Percentiles rank a stretch among this genome's conserved stretches.
These are phyloP conservation scores for Botryotinia convoluta DNA, from an alignment of 2,329 filamentous ascomycete species.

Conservation along the genomic window DNA sequence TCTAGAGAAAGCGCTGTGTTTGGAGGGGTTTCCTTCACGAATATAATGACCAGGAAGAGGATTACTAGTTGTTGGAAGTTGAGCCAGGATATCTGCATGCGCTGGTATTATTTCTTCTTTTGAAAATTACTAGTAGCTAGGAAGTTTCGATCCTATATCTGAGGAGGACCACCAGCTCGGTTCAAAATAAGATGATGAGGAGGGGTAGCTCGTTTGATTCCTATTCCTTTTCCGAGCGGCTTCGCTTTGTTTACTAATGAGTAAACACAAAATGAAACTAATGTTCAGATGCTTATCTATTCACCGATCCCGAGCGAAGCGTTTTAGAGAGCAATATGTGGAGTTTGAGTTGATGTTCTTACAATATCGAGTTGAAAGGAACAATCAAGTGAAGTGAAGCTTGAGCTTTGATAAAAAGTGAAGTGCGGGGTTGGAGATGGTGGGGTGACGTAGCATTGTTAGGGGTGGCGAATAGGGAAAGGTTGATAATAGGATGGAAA, in stretches of 20 bases:
- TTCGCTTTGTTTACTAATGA: not conserved
- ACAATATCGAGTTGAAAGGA: not conserved
- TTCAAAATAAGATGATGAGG: not conserved
- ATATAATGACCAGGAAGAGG: not conserved
- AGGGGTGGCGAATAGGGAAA: not conserved
- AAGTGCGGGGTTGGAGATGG: not conserved
- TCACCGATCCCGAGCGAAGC: not conserved
- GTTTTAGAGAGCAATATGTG: not conserved
- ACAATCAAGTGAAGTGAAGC: not conserved
- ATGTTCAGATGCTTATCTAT: not conserved
- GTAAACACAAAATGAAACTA: not conserved
- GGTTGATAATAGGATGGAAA: not conserved
- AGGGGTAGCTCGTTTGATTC: not conserved
- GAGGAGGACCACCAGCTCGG: not conserved
- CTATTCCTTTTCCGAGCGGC: no score
- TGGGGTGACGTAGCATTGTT: not conserved
- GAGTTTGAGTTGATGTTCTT: not conserved
- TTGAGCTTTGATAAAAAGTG: conserved; percentile 12
- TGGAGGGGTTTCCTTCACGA: not conserved
- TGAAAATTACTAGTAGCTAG: not conserved
- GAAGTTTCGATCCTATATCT: not conserved
- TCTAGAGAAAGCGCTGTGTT: not conserved
- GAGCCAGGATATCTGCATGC: not conserved
- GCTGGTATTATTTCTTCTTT: not conserved
- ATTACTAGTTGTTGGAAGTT: not conserved